Percentiles rank a stretch among this genome's conserved stretches.
Conservation (phyloP, 1,284 basidiomycete genomes). For the Albatrellus sp. region DNA sequence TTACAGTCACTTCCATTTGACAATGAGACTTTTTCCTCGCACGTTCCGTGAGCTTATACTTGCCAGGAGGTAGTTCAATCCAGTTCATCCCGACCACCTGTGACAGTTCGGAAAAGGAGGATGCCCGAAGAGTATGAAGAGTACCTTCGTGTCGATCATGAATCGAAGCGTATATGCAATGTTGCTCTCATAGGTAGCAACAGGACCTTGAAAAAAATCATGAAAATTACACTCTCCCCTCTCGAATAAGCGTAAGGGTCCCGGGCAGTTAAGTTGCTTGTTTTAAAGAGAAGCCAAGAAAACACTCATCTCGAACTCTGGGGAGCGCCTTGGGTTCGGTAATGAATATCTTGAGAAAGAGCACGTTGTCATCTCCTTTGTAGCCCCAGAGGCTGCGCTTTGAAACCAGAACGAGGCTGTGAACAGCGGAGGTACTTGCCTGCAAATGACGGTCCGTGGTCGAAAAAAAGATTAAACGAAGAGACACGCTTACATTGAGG, state of each 20-base stretch:
- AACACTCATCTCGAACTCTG: slow-evolving; percentile 79
- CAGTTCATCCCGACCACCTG: slow-evolving; percentile 96
- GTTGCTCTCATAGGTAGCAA: slow-evolving; percentile 83
- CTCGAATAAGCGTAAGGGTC: slow-evolving; percentile 72
- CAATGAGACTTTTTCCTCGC: slow-evolving; percentile 64
- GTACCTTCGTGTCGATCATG: slow-evolving; percentile 90
- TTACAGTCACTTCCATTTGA: slow-evolving; percentile 74
- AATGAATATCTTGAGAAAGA: slow-evolving; percentile 79
- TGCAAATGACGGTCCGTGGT: slow-evolving; percentile 1
- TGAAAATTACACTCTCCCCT: slow-evolving; percentile 68
- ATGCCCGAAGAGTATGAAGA: slow-evolving; percentile 5
- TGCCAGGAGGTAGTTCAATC: slow-evolving; percentile 80
- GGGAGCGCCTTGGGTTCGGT: slow-evolving; percentile 65
- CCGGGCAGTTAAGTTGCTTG: slow-evolving; percentile 9
- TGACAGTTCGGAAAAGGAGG: background rate
- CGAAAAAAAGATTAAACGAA: slow-evolving; percentile 1
- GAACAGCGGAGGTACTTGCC: slow-evolving; percentile 24
- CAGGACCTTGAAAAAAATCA: slow-evolving; percentile 46
- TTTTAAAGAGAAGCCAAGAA: slow-evolving; percentile 2
- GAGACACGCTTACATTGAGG: slow-evolving; percentile 57
- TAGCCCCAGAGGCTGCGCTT: slow-evolving; percentile 82
- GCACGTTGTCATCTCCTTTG: slow-evolving; percentile 61
- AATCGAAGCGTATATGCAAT: slow-evolving; percentile 82
- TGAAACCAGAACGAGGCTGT: slow-evolving; percentile 47
- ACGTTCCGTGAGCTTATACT: slow-evolving; percentile 51